Base-by-base conservation (phyloP, 2,329 filamentous ascomycete genomes). In the Curvularia lunata region DNA sequence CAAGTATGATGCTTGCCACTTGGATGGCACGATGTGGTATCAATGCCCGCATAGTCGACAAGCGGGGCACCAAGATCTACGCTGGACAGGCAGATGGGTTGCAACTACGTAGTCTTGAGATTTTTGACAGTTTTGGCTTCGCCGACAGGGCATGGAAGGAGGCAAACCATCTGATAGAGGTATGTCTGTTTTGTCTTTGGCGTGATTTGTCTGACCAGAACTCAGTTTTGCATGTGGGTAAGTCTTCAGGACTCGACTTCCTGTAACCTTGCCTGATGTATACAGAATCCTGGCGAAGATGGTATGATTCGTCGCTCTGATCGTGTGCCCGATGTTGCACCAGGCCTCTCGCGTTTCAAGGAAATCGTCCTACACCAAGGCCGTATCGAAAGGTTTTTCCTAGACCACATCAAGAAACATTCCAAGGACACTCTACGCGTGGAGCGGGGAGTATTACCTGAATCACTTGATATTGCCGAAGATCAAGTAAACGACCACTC, bases 281-380 rank as follows among this genome's bases (percentile, higher is more conserved):
- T 50, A 28, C 54, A 70, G 86, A 89, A 89, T 58, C 88, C 88
- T 0, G 84, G 85, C 54, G 73, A 81, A 30, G 76, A 86, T 34
- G 86, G 87, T 1, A 71, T 77, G 0, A 81, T 91, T 52, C 77
- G 78, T 45, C 82, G 87, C 40, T 85, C 80, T 27, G 86, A 86
- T 48, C 81, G 85, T 42, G 86, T 88, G 18, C 82, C 84, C 0
- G 87, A 91, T 72, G 88, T 84, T 0, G 84, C 85, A 45, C 81
- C 83, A 0, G 86, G 85, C 0, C 78, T 89, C 48, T 87, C 83
- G 21, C 82, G 83, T 5, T 90, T 89, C 63, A 84, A 86, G 53
- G 84, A 91, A 68, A 83, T 86, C 3, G 85, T 90, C 4, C 73
- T 92, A 38, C 88, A 91, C 64, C 89, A 92, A 75, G 89, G 88